A percentile compares a stretch with the other conserved stretches of the same genome.
Conservation (phyloP, 805 yeast species). For the Yamadazyma nakazawae region DNA sequence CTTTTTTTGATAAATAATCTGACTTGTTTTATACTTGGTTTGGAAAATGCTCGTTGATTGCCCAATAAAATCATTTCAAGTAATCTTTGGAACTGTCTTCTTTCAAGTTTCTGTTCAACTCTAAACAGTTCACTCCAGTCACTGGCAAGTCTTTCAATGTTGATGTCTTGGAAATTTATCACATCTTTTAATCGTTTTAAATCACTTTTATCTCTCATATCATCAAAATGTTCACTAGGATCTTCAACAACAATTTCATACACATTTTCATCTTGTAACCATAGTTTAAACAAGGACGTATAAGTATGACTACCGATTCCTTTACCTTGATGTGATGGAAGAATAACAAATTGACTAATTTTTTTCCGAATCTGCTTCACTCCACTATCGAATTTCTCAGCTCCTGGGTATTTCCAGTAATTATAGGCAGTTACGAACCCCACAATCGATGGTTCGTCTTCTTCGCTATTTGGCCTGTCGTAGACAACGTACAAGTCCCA, state of each 20-base stretch:
- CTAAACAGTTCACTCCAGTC: conserved; percentile 42
- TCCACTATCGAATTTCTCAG: conserved; percentile 47
- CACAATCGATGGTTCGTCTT: conserved; percentile 44
- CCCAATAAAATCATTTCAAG: conserved; percentile 69
- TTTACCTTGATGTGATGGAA: conserved; percentile 79
- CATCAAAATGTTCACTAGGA: conserved; percentile 91
- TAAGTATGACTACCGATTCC: conserved; percentile 73
- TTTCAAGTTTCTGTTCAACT: conserved; percentile 55
- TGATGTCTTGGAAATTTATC: conserved; percentile 22
- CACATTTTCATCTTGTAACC: conserved; percentile 53
- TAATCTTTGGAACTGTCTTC: conserved; percentile 73
- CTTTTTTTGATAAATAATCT: conserved; percentile 70
- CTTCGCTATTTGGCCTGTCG: conserved; percentile 15
- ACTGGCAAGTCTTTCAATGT: conserved; percentile 18
- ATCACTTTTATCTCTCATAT: conserved; percentile 81
- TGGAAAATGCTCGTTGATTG: conserved; percentile 25
- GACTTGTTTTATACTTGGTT: conserved; percentile 33
- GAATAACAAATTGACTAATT: conserved; percentile 80
- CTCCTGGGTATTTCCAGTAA: conserved; percentile 72
- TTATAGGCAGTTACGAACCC: conserved; percentile 85
- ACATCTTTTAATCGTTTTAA: conserved; percentile 31
- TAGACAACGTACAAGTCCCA: conserved; percentile 77
- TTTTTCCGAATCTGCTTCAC: conserved; percentile 52
- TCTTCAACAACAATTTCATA: conserved; percentile 87
- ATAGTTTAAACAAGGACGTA: conserved; percentile 47